These are phyloP conservation scores for Rubia balearica DNA, from an alignment of 305 asterid species.

Conservation along the genomic window DNA sequence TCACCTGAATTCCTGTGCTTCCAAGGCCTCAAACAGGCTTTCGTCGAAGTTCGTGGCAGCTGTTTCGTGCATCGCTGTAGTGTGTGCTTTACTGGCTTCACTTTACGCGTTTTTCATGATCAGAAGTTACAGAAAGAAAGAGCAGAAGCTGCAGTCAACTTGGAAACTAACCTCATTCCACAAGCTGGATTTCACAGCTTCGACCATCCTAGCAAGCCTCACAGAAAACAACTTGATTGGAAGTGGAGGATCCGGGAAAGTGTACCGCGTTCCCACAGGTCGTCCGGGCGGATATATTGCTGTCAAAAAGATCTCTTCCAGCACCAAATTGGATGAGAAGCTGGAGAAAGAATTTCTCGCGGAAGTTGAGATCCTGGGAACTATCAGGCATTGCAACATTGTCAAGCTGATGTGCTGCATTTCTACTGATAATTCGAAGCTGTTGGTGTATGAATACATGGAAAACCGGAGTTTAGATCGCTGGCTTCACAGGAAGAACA, in stretches of 20 bases:
- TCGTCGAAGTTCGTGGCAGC: conserved; percentile 48
- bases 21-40: conserved; percentile 24
- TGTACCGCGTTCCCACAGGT: conserved; percentile 53
- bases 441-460: conserved; percentile 75
- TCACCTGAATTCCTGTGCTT: conserved; percentile 36
- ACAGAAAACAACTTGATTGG: conserved; percentile 55
- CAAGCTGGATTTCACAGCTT: conserved; percentile 60
- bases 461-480: conserved; percentile 65
- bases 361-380: conserved; percentile 70
- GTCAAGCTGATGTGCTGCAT: conserved; percentile 78
- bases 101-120: conserved; percentile 37
- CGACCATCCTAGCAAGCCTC: conserved; percentile 46
- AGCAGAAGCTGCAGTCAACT: conserved; percentile 27
- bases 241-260: conserved; percentile 82
- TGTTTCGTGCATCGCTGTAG: conserved; percentile 48
- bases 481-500: conserved; percentile 59
- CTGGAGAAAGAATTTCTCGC: conserved; percentile 63
- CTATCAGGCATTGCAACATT: conserved; percentile 62
- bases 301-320: conserved; percentile 65
- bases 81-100: conserved; percentile 31
- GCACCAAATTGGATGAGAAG: conserved; percentile 39
- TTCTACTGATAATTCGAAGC: conserved; percentile 47
- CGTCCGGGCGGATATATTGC: conserved; percentile 48
- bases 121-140: conserved; percentile 38
- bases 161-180: conserved; percentile 89